Evolutionary conservation across 305 asterid genomes (phyloP), one percentile per base, ranked within the genome.

Genomic region (Lippia alba): DNA sequence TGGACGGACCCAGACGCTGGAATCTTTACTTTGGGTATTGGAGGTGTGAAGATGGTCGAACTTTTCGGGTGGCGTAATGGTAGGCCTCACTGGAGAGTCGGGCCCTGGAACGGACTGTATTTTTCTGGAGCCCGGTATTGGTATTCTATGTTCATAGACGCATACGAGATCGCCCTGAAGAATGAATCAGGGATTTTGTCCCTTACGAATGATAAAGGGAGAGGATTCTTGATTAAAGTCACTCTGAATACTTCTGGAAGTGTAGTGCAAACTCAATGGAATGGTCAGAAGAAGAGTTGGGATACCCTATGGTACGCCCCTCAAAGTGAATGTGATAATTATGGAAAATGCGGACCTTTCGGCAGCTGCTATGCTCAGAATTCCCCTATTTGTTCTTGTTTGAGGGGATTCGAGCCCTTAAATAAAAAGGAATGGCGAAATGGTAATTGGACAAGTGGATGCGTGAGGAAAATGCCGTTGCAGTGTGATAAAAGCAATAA

Each of bases 51-150:
- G n/a, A n/a, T n/a, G n/a, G n/a, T n/a, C n/a, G n/a, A n/a, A n/a
- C n/a, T n/a, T n/a, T n/a, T n/a, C n/a, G n/a, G n/a, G n/a, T n/a
- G n/a, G n/a, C n/a, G n/a, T n/a, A n/a, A n/a, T n/a, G n/a, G 41
- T 0, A 84, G 84, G 12, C 71, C 79, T 12, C 72, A 57, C 80
- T 76, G 80, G 87, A 40, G 84, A 67, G 72, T 79, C 72, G 87
- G 87, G 16, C 84, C 82, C 0, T 79, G 87, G 87, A 74, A 79
- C 67, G 81, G 87, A 18, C 76, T 54, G 56, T 53, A 74, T 16
- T 67, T 82, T 1, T 67, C 74, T 8, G 87, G 87, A 5, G 63
- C 74, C 0, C 76, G 64, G 63, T 69, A 39, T 4, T 67, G 74
- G 73, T 62, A 76, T 45, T 66, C 73, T 19, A 76, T 72, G 4